These are phyloP conservation scores for Adansonia madagascariensis DNA, from an alignment of 441 rosid species.

Conservation along the genomic window DNA sequence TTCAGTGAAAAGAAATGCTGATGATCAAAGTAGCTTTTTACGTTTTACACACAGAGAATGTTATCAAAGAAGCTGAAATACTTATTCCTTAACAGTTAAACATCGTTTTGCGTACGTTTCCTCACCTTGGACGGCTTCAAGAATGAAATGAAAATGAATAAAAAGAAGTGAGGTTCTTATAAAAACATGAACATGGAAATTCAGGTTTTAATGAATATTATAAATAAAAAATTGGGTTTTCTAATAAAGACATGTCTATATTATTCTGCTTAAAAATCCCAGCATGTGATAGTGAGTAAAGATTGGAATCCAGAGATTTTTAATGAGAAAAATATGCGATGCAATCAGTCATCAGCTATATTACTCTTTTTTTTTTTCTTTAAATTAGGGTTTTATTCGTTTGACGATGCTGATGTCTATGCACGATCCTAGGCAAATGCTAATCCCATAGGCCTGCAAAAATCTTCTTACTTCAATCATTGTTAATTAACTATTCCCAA, in stretches of 20 bases:
- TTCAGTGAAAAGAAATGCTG: constrained; percentile 12
- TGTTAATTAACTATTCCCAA: constrained; percentile 18
- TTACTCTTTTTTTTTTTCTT: too few relatives aligned
- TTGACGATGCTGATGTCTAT: constrained; percentile 4
- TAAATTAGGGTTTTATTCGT: neutral
- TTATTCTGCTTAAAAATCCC: neutral
- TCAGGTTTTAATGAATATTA: neutral
- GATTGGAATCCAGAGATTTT: neutral
- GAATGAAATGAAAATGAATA: neutral
- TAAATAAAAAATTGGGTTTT: neutral
- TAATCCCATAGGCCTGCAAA: constrained; percentile 35
- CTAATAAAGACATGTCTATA: too few relatives aligned
- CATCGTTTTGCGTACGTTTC: neutral
- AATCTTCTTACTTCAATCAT: constrained; percentile 16
- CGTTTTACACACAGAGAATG: constrained; percentile 9
- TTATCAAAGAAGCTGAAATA: neutral
- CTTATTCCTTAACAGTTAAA: neutral
- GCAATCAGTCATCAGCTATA: neutral
- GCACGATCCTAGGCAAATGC: constrained; percentile 45
- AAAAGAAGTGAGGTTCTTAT: neutral
- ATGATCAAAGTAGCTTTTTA: neutral
- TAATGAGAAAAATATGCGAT: neutral
- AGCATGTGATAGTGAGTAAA: constrained; percentile 9
- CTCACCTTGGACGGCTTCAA: neutral
- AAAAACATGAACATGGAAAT: neutral